A percentile compares a stretch with the other conserved stretches of the same genome.
phyloP scores from a whole-genome alignment of 352 stramenopile species.

The Elongisporangium senticosum region DNA sequence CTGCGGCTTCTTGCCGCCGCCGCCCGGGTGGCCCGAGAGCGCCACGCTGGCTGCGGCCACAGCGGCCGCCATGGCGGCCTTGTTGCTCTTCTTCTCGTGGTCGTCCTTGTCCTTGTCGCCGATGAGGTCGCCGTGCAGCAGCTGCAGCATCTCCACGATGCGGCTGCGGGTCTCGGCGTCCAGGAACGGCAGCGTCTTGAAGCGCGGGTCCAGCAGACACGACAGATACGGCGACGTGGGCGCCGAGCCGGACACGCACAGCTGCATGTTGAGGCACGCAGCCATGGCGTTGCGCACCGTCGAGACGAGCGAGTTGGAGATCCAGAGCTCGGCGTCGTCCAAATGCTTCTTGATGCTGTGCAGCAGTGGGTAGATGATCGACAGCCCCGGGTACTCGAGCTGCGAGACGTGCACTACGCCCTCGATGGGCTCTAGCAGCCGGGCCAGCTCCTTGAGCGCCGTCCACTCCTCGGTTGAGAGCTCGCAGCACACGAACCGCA shows the following conservation, averaged over 20 bases:
- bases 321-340: slow-evolving; percentile 50
- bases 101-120: slow-evolving; percentile 33
- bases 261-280: slow-evolving; percentile 34
- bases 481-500: slow-evolving; percentile 74
- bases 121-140: slow-evolving; percentile 38
- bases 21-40: not conserved
- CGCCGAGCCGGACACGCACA: slow-evolving; percentile 43
- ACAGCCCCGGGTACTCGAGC: slow-evolving; percentile 61
- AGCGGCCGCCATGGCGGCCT: slow-evolving; percentile 6
- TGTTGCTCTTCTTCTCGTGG: slow-evolving; percentile 18
- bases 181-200: slow-evolving; percentile 71
- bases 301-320: slow-evolving; percentile 53
- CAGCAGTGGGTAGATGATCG: slow-evolving; percentile 61
- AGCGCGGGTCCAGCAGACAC: slow-evolving; percentile 64
- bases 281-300: slow-evolving; percentile 57
- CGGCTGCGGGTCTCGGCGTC: slow-evolving; percentile 40
- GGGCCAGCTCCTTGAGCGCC: slow-evolving; percentile 61
- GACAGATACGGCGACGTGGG: slow-evolving; percentile 52
- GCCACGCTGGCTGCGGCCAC: not conserved
- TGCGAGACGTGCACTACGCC: slow-evolving; percentile 57
- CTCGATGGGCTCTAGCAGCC: slow-evolving; percentile 61
- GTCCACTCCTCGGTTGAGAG: slow-evolving; percentile 61
- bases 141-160: slow-evolving; percentile 44
- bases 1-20: slow-evolving; percentile 15
- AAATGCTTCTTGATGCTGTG: slow-evolving; percentile 73